phyloP scores from a whole-genome alignment of 106 monocot species.

The Dendrobium officinale region DNA sequence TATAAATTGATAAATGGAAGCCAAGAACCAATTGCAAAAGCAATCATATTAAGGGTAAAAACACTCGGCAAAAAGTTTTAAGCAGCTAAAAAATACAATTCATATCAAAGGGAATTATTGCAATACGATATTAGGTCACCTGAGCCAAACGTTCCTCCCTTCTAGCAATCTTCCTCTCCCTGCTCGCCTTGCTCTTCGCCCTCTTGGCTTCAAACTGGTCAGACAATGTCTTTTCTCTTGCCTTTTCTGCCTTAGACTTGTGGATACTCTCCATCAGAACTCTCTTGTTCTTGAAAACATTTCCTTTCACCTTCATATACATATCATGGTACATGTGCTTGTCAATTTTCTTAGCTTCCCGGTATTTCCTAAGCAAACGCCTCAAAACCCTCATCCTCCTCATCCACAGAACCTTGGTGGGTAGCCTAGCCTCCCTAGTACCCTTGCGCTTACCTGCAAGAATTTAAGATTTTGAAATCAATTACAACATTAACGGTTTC shows the following conservation, averaged over 20 bases:
- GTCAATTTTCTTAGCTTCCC: constrained; percentile 35
- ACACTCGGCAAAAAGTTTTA: not conserved
- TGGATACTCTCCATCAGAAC: constrained; percentile 44
- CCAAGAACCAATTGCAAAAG: not conserved
- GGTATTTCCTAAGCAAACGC: constrained; percentile 31
- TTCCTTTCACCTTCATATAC: constrained; percentile 47
- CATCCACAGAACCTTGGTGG: constrained; percentile 51
- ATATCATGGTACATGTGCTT: constrained; percentile 43
- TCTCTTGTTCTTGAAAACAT: constrained; percentile 42
- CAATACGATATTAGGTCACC: constrained; percentile 10
- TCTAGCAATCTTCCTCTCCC: constrained; percentile 28
- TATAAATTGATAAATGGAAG: not conserved
- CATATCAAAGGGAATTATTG: not conserved
- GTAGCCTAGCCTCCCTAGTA: constrained; percentile 53
- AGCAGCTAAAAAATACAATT: not conserved
- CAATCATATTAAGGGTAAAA: not conserved
- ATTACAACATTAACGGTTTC: not conserved
- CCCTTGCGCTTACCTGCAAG: constrained; percentile 42
- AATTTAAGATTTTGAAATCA: not conserved
- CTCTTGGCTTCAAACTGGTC: constrained; percentile 42
- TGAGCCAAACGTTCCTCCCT: constrained; percentile 31
- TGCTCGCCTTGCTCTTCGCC: constrained; percentile 36
- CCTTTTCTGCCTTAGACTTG: constrained; percentile 37
- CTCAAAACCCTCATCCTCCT: constrained; percentile 40
- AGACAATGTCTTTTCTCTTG: constrained; percentile 31